Percentiles rank a stretch among this genome's conserved stretches.
Conservation (phyloP, 177 flowering plant species). For the Vitis hybrid region DNA sequence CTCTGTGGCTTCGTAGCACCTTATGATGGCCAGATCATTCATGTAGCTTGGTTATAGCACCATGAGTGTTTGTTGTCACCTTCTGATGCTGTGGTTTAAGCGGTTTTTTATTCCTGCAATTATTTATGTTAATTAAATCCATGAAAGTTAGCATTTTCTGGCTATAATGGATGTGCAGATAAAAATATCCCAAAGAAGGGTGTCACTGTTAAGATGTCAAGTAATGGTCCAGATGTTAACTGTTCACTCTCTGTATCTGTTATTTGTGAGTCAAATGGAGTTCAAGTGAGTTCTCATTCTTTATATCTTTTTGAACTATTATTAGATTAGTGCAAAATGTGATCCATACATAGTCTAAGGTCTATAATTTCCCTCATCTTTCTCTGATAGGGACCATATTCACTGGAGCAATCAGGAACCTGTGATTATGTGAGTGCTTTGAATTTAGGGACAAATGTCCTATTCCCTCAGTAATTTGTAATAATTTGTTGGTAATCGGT, state of each 20-base stretch:
- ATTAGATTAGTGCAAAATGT: too few relatives aligned
- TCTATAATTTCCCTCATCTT: neutral
- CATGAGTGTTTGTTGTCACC: neutral
- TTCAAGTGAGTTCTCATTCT: constrained; percentile 41
- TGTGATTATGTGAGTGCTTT: constrained; percentile 77
- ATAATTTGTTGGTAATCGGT: neutral
- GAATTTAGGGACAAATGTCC: neutral
- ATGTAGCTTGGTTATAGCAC: neutral
- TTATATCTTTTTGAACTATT: neutral
- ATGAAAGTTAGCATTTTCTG: constrained; percentile 3
- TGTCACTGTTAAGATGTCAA: constrained; percentile 63
- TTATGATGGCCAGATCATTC: neutral
- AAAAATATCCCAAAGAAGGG: constrained; percentile 61
- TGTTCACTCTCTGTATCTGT: constrained; percentile 84
- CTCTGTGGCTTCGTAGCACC: neutral
- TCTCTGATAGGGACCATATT: constrained; percentile 62
- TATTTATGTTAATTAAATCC: neutral
- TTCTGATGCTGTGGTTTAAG: constrained; percentile 3
- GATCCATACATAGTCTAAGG: neutral
- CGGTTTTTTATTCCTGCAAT: neutral
- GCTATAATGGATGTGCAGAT: constrained; percentile 44
- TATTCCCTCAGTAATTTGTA: neutral
- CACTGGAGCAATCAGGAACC: constrained; percentile 45
- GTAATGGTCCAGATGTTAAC: constrained; percentile 24
- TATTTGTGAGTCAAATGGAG: constrained; percentile 52